Evolutionary conservation across 23 red algal genomes (phyloP), one percentile per base, ranked within the genome.

Genomic region (Pyropia yezoensis): DNA sequence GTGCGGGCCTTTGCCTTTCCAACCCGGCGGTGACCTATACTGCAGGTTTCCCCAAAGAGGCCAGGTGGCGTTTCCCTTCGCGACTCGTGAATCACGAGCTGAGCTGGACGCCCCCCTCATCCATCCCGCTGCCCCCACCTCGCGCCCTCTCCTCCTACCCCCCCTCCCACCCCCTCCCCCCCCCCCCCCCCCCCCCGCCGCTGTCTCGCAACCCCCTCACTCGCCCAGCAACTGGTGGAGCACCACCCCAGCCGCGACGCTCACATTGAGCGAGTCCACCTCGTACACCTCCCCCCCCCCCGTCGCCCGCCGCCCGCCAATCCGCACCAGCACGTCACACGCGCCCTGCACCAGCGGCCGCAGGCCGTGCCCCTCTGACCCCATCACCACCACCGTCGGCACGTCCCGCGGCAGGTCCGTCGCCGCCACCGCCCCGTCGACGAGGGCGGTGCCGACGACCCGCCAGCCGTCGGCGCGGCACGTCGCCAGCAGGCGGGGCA

Each of bases 241-340:
- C 33, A 89, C 63, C 13, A 98, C 73, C 14, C 79, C 94, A 18
- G 65, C 86, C 12, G 85, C 86, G 13, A 98, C 94, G 55, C 85
- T 87, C 14, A 98, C 79, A 63, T 98, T 98, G 26, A 98, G 66
- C 21, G 85, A 91, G 65, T 98, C 94, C 7, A 98, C 83, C 15
- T 30, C 59, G 14, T 16, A 14, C 7, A 74, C 9, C 33, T 32
- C 55, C 18, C 69, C 15, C 54, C 33, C 49, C 28, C 25, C 21
- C 4, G 57, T 13, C 39, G 39, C 0, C 39, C 39, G 74, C 30
- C 33, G 34, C 9, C 74, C 65, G 6, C 66, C 77, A 61, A 98
- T 98, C 18, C 62, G 49, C 25, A 67, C 80, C 52, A 83, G 52
- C 19, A 32, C 74, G 49, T 86, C 79, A 34, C 94, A 98, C 22